These are phyloP conservation scores for Inonotus obliquus DNA, from an alignment of 1,284 basidiomycete species.

Conservation along the genomic window DNA sequence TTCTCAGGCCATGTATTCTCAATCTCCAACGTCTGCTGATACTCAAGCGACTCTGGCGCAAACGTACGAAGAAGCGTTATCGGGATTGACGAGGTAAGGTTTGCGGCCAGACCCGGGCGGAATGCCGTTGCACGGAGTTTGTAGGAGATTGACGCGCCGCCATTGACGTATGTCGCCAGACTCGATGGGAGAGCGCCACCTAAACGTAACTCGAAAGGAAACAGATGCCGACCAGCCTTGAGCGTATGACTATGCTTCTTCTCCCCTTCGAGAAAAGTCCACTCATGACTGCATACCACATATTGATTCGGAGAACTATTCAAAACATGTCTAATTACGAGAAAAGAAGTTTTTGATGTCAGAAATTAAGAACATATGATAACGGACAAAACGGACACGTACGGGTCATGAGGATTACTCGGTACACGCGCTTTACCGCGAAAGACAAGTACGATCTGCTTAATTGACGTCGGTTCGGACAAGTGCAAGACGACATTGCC, in stretches of 20 bases:
- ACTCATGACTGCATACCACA: constrained; percentile 75
- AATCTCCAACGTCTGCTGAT: constrained; percentile 90
- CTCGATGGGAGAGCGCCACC: constrained; percentile 81
- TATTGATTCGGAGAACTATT: constrained; percentile 51
- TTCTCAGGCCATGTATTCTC: constrained; percentile 97
- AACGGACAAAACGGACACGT: constrained; percentile 30
- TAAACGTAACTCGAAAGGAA: constrained; percentile 83
- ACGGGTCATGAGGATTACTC: constrained; percentile 60
- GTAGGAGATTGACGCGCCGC: constrained; percentile 72
- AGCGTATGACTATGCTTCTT: constrained; percentile 79
- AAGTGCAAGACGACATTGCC: constrained; percentile 79
- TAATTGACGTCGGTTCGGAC: constrained; percentile 77
- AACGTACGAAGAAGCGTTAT: constrained; percentile 74
- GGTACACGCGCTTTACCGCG: constrained; percentile 79
- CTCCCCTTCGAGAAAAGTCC: constrained; percentile 83
- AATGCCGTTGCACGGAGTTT: constrained; percentile 81
- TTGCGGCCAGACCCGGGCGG: constrained; percentile 70
- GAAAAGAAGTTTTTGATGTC: neutral
- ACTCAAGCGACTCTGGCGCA: constrained; percentile 81
- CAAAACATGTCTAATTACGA: constrained; percentile 25
- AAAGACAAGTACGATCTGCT: constrained; percentile 81
- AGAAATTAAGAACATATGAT: neutral
- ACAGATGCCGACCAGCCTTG: constrained; percentile 83
- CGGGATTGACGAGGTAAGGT: constrained; percentile 58
- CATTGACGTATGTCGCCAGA: constrained; percentile 52